Evolutionary conservation across 2,329 filamentous ascomycete genomes (phyloP).

Genomic region (Penicillium sp.): DNA sequence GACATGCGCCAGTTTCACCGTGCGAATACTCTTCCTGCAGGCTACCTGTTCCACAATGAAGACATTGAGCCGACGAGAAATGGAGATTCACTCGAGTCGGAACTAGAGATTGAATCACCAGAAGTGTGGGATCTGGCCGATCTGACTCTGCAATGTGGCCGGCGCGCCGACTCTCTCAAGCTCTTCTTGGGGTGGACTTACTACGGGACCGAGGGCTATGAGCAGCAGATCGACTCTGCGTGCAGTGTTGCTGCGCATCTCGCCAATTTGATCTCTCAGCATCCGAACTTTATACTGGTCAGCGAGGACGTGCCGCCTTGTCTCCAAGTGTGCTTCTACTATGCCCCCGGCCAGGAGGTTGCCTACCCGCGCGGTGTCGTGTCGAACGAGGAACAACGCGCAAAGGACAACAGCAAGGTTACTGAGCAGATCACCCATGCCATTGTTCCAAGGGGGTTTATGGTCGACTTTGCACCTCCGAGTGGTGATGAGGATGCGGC

Average conservation of each 20-base stretch:
- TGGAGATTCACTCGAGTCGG: slow-evolving; percentile 18
- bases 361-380: slow-evolving; percentile 33
- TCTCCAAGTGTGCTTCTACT: slow-evolving; percentile 94
- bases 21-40: slow-evolving; percentile 82
- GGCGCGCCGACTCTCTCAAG: slow-evolving; percentile 81
- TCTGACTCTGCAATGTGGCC: slow-evolving; percentile 87
- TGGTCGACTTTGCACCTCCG: slow-evolving; percentile 64
- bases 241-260: slow-evolving; percentile 70
- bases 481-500: slow-evolving; percentile 48
- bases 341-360: slow-evolving; percentile 59
- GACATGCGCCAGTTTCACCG: slow-evolving; percentile 74
- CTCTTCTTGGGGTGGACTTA: slow-evolving; percentile 86
- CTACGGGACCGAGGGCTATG: slow-evolving; percentile 75
- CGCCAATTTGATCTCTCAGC: slow-evolving; percentile 55
- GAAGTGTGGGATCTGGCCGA: slow-evolving; percentile 89
- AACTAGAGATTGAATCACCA: slow-evolving; percentile 34
- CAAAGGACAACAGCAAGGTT: slow-evolving; percentile 52
- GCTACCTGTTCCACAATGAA: slow-evolving; percentile 73
- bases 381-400: slow-evolving; percentile 35
- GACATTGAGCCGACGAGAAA: slow-evolving; percentile 39
- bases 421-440: slow-evolving; percentile 56
- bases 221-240: slow-evolving; percentile 65
- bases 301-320: slow-evolving; percentile 77
- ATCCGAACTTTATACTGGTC: slow-evolving; percentile 66
- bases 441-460: slow-evolving; percentile 61